Conservation (phyloP, 2,329 filamentous ascomycete species). For the Colletotrichum filicis region DNA sequence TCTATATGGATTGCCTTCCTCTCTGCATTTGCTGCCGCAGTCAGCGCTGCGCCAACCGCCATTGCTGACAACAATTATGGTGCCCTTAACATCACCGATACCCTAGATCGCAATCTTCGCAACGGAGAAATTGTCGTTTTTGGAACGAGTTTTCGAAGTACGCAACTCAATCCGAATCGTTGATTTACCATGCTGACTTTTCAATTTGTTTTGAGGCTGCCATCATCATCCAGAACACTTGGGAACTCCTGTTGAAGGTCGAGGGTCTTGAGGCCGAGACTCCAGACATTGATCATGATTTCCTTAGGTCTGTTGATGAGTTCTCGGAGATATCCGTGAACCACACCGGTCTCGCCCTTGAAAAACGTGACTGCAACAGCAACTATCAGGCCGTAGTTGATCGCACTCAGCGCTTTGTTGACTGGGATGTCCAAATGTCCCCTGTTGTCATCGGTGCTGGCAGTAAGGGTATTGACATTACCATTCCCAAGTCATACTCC, state of each 20-base stretch:
- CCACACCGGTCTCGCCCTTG: not conserved
- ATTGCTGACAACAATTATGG: not conserved
- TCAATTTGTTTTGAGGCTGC: not conserved
- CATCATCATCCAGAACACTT: conserved; percentile 27
- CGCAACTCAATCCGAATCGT: not conserved
- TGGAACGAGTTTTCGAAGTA: conserved; percentile 2
- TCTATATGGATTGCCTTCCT: conserved; percentile 13
- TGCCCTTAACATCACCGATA: conserved; percentile 9
- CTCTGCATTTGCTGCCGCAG: not conserved
- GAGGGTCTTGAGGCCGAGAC: conserved; percentile 8
- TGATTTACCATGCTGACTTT: not conserved
- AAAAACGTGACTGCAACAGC: conserved; percentile 27
- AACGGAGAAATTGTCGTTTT: conserved; percentile 20
- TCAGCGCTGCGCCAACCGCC: conserved; percentile 15
- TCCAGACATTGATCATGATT: conserved; percentile 11
- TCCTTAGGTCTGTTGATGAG: not conserved
- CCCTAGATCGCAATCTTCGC: not conserved
- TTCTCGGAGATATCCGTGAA: conserved; percentile 2
- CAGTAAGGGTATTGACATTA: conserved; percentile 25
- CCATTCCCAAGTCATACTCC: conserved; percentile 27
- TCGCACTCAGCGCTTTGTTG: conserved; percentile 25
- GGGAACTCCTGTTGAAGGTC: conserved; percentile 7
- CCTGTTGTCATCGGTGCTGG: conserved; percentile 33
- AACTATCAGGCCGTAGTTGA: conserved; percentile 24
- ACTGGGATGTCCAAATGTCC: conserved; percentile 37